Evolutionary conservation across 768 basidiomycete genomes (phyloP), one percentile per base, ranked within the genome.

Genomic region (Hydnum rufescens): DNA sequence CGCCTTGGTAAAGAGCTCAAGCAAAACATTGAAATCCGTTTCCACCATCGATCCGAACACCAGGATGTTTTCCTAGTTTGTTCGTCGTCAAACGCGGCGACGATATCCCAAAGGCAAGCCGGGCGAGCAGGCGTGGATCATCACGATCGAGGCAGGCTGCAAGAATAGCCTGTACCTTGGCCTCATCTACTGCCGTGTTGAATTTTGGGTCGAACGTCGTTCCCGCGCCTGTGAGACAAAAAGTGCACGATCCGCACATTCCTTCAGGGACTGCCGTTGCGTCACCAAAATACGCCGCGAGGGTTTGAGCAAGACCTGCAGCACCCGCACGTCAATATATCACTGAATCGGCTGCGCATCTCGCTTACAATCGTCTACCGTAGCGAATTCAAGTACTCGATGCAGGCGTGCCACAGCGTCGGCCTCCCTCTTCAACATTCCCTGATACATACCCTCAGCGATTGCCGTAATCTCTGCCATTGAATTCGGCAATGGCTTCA

Each of bases 21-120:
- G 62, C 49, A 72, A 58, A 18, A 58, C 61, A 22, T 64, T 64
- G 61, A 71, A 73, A 54, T 71, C 65, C 22, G 61, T 60, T 5
- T 65, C 60, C 13, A 60, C 65, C 67, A 72, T 71, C 52, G 64
- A 67, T 0, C 70, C 71, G 47, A 73, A 72, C 8, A 70, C 59
- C n/a, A 67, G 65, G 22, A n/a, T 25, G 53, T 4, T 63, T 65
- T 2, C 68, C 65, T 61, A 70, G 67, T 54, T 70, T 72, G 55
- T 65, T 59, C 2, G 58, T 59, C 1, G 71, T 69, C 22, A 73
- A 62, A 1, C 72, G 64, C 2, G 70, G 70, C 19, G 69, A 71
- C 1, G 67, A 66, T 44, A 74, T 67, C 4, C 72, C 73, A 52
- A 73, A 74, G 3, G 72, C 73, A 64, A 71, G 65, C 4, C 71